Conservation (phyloP, 2,329 filamentous ascomycete species). For the Fusarium guadeloupense region DNA sequence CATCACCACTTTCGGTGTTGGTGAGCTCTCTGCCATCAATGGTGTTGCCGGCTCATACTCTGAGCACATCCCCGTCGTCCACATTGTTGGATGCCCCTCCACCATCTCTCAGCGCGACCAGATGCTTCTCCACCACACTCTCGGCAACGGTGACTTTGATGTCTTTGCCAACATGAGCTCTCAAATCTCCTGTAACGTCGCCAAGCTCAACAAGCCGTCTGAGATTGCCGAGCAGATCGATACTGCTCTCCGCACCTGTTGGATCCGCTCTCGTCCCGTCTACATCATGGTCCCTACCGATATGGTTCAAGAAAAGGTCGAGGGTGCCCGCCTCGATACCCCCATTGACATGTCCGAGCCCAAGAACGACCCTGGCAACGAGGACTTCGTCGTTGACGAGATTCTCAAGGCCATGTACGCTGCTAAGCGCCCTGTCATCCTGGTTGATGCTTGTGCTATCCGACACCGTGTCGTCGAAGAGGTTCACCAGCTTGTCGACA, state of each 20-base stretch:
- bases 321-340: conserved; percentile 75
- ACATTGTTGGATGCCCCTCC: conserved; percentile 68
- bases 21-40: conserved; percentile 77
- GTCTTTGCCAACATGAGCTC: conserved; percentile 83
- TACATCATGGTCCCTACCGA: conserved; percentile 87
- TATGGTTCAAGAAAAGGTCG: conserved; percentile 78
- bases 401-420: conserved; percentile 76
- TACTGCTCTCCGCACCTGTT: conserved; percentile 78
- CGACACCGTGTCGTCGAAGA: conserved; percentile 78
- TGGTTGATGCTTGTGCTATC: conserved; percentile 85
- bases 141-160: conserved; percentile 82
- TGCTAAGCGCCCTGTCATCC: conserved; percentile 78
- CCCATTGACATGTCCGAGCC: conserved; percentile 74
- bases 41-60: conserved; percentile 78
- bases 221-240: conserved; percentile 82
- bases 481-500: conserved; percentile 75
- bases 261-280: conserved; percentile 77
- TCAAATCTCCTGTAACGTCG: conserved; percentile 74
- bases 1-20: conserved; percentile 80
- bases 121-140: conserved; percentile 71
- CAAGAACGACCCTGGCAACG: conserved; percentile 73
- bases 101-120: conserved; percentile 58
- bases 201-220: conserved; percentile 73
- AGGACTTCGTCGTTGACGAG: conserved; percentile 84
- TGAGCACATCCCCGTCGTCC: conserved; percentile 76